These are phyloP conservation scores for Phylloporus sp. DNA, from an alignment of 768 basidiomycete species.

Conservation along the genomic window DNA sequence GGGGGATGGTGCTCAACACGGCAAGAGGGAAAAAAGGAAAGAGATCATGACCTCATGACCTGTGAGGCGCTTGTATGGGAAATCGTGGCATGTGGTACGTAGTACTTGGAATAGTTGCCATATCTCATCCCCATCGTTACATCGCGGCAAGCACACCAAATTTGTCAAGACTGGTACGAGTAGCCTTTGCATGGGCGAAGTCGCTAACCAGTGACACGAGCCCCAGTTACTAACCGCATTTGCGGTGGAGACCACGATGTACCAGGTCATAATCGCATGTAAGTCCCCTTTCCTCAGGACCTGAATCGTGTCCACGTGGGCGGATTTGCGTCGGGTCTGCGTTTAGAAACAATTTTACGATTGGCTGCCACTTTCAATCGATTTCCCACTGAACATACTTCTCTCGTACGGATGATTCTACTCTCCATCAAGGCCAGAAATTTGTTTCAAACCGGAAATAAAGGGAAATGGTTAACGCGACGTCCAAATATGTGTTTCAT, in stretches of 20 bases:
- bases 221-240: not conserved
- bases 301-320: not conserved
- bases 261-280: not conserved
- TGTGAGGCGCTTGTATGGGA: not conserved
- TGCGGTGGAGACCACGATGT: not conserved
- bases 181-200: not conserved
- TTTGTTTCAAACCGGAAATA: not conserved
- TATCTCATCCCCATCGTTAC: not conserved
- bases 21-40: slow-evolving; percentile 13
- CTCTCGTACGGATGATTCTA: not conserved
- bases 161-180: not conserved
- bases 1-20: slow-evolving; percentile 4
- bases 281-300: not conserved
- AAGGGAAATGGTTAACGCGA: not conserved
- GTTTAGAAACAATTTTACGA: not conserved
- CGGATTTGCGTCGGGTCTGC: not conserved
- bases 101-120: not conserved
- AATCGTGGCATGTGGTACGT: not conserved
- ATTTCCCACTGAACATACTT: not conserved
- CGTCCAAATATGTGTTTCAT: not conserved
- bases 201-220: not conserved
- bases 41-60: slow-evolving; percentile 3
- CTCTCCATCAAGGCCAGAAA: not conserved
- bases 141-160: not conserved
- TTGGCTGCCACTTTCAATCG: too few relatives aligned